Evolutionary conservation across 2,329 filamentous ascomycete species (phyloP).

Genomic region (Ophiostoma quercus): DNA sequence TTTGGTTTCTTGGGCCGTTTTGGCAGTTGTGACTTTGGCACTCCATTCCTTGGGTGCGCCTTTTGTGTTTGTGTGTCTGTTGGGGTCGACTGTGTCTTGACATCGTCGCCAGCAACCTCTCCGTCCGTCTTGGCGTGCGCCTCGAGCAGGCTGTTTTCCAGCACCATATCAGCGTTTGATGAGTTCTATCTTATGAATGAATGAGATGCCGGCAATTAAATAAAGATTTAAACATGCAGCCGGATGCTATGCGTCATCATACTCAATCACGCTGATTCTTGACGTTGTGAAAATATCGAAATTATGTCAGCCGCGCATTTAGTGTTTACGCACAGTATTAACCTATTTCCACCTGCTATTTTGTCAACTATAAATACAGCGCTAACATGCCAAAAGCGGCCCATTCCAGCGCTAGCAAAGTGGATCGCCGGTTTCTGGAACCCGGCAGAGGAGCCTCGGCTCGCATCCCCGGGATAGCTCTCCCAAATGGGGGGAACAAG

Average conservation of each 20-base stretch:
- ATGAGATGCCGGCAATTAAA: too few relatives aligned
- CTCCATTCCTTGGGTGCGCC: constrained; percentile 31
- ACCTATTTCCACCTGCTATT: neutral
- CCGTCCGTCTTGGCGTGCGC: neutral
- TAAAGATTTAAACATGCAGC: neutral
- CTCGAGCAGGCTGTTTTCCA: neutral
- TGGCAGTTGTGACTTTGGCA: neutral
- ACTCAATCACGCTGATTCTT: neutral
- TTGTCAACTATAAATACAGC: neutral
- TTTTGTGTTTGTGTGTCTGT: neutral
- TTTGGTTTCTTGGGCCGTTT: constrained; percentile 29
- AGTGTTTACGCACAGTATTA: neutral
- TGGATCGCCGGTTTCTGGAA: constrained; percentile 4
- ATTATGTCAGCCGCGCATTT: neutral
- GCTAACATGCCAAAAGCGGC: neutral
- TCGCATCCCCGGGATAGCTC: neutral
- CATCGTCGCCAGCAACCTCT: neutral
- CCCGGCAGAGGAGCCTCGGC: constrained; percentile 19
- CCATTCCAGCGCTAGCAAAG: neutral
- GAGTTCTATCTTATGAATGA: neutral
- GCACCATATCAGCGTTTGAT: neutral
- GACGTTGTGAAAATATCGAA: neutral
- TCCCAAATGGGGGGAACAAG: constrained; percentile 3
- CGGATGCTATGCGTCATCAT: neutral
- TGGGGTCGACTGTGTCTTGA: neutral